Base-by-base conservation (phyloP, 2,329 filamentous ascomycete species). In the Ramularia endophylla region DNA sequence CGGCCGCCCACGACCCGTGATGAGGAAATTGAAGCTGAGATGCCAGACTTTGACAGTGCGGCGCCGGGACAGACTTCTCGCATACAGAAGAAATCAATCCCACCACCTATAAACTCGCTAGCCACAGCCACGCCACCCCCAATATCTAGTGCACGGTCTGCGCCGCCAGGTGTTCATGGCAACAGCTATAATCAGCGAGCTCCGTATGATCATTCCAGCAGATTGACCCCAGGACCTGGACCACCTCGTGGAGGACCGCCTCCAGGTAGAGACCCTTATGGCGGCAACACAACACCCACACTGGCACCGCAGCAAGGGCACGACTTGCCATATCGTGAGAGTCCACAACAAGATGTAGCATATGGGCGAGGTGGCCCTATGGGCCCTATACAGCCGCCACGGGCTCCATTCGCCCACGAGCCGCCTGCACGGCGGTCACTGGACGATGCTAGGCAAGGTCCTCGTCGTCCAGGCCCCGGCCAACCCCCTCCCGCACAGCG, bases 1-100 rank as follows among this genome's bases (percentile, higher is more conserved):
- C 41, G 39, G 27, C 41, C 40, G 8, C 51, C 46, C 8, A 51
- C 41, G 7, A 53, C 57, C 18, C 58, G 64, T 31, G 67, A 66
- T 27, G 62, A 65, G 37, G 63, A 66, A 36, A 64, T 68, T 37
- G 73, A 77, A 36, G 68, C 70, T 13, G 77, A 80, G 35, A 80
- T 81, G 76, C 78, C 78, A 2, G 74, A 82, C 50, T 81, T 81
- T 51, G 76, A 80, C 54, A 73, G 72, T 36, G 56, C 57, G 16
- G 56, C 58, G 11, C 55, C 57, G 4, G 41, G 46, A 11, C 52
- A 55, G 42, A 57, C 55, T 8, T 57, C 53, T 8, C 42, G 46
- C 18, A 36, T 55, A 4, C 57, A 63, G 36, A 60, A 58, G 46
- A 51, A 56, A 3, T 44, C 11, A 8, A 13, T 15, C 12, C 17